Evolutionary conservation across 1,284 basidiomycete species (phyloP), one percentile per base, ranked within the genome.

Genomic region (Marasmius oreades): DNA sequence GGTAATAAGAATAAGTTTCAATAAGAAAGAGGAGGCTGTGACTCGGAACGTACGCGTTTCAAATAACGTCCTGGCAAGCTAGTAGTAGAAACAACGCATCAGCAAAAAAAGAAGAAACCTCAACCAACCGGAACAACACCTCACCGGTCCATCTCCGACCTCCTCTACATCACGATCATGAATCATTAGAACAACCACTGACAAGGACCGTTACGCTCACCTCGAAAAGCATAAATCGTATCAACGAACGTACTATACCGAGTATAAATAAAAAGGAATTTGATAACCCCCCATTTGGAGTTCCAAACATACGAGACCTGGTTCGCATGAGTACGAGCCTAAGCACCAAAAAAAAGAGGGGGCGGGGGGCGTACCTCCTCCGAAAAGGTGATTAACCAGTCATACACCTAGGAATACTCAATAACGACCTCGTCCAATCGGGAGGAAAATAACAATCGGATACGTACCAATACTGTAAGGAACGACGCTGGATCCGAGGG

Each of bases 351-450:
- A 26, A 14, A 11, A 5, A 3, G 23, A 24, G 12, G 28, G 16
- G 12, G 12, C 16, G 16, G 1, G 45, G 7, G 22, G 28, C 45
- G 20, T 16, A 47, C 45, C 26, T 47, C 45, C 6, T 47, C 16
- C 22, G 45, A n/a, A n/a, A 47, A 23, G 3, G 20, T 23, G 3
- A 47, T 47, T 10, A 47, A 2, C 45, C 45, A 47, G 23, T 47
- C 45, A 47, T 47, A 47, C 8, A 26, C n/a, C 45, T 47, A 16
- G 22, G 16, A 45, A 11, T 12, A 16, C 11, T 45, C 20, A n/a
- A 34, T 11, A 18, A 28, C n/a, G 14, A 47, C 44, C 44, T 55
- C 44, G 34, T 18, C 8, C 62, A 33, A 72, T 12, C 23, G 11
- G 23, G 8, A 22, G n/a, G n/a, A n/a, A n/a, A 16, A 47, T 24